These are phyloP conservation scores for Fusarium tricinctum DNA, from an alignment of 2,329 filamentous ascomycete species.

Conservation along the genomic window DNA sequence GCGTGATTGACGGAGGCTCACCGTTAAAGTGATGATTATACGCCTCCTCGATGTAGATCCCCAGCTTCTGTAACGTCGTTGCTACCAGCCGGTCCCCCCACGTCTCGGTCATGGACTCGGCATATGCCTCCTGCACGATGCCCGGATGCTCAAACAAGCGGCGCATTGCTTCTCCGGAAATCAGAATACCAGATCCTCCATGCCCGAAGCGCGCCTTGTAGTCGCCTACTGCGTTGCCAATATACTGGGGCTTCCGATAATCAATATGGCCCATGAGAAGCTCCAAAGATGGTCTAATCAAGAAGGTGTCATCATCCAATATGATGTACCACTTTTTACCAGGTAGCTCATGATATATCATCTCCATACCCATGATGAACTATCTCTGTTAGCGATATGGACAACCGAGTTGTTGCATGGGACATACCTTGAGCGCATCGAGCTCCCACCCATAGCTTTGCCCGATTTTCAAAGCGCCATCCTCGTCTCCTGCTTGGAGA, in stretches of 20 bases:
- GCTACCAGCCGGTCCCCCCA: conserved; percentile 69
- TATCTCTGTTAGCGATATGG: conserved; percentile 47
- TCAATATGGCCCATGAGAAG: conserved; percentile 65
- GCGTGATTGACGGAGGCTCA: conserved; percentile 64
- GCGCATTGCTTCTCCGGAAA: conserved; percentile 66
- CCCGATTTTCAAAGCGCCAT: conserved; percentile 56
- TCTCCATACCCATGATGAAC: conserved; percentile 69
- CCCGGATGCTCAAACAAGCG: conserved; percentile 60
- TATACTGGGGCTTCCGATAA: conserved; percentile 61
- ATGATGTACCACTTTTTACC: conserved; percentile 72
- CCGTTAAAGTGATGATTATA: conserved; percentile 70
- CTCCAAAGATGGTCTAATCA: conserved; percentile 64
- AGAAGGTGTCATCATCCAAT: conserved; percentile 70
- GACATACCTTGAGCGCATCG: conserved; percentile 63
- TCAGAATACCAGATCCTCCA: conserved; percentile 67
- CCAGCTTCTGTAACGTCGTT: conserved; percentile 66
- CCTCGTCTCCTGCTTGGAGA: conserved; percentile 56
- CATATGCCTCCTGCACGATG: conserved; percentile 60
- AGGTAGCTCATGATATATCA: conserved; percentile 64
- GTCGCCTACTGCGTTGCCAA: conserved; percentile 71
- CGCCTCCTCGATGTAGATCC: conserved; percentile 68
- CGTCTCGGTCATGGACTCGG: conserved; percentile 64
- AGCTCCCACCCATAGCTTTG: conserved; percentile 63
- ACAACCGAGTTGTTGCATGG: not conserved
- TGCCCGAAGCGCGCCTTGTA: conserved; percentile 69